Evolutionary conservation across 495 filamentous ascomycete genomes (phyloP).

Genomic region (Elasticomyces elasticus): DNA sequence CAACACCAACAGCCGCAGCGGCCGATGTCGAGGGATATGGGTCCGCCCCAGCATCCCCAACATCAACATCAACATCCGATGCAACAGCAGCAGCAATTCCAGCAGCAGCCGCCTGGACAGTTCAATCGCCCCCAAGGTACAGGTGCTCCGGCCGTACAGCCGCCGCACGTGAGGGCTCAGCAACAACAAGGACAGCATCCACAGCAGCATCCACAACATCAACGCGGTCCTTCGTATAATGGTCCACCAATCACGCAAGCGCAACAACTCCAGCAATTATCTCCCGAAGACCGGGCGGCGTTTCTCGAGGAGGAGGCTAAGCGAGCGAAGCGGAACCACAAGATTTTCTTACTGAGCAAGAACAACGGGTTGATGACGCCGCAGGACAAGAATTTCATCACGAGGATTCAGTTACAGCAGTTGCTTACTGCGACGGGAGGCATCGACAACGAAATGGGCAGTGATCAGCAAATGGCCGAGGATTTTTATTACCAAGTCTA

Average conservation of each 20-base stretch:
- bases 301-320: constrained; percentile 86
- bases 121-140: constrained; percentile 32
- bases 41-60: constrained; percentile 35
- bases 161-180: no score
- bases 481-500: constrained; percentile 99
- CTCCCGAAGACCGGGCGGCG: constrained; percentile 66
- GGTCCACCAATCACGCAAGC: constrained; percentile 53
- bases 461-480: constrained; percentile 69
- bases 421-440: constrained; percentile 85
- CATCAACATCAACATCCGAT: no score
- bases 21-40: constrained; percentile 21
- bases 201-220: constrained; percentile 20
- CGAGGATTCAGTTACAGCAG: constrained; percentile 92
- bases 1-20: constrained; percentile 28
- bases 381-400: constrained; percentile 98
- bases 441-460: constrained; percentile 58
- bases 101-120: constrained; percentile 42
- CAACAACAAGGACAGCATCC: constrained; percentile 16
- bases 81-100: constrained; percentile 40
- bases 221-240: constrained; percentile 30
- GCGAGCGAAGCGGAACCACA: constrained; percentile 94
- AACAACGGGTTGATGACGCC: constrained; percentile 98
- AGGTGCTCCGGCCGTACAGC: constrained; percentile 23
- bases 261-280: constrained; percentile 63
- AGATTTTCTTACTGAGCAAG: constrained; percentile 85